Evolutionary conservation across 345 rosid species (phyloP), one percentile per base, ranked within the genome.

Genomic region (Isatis tinctoria): DNA sequence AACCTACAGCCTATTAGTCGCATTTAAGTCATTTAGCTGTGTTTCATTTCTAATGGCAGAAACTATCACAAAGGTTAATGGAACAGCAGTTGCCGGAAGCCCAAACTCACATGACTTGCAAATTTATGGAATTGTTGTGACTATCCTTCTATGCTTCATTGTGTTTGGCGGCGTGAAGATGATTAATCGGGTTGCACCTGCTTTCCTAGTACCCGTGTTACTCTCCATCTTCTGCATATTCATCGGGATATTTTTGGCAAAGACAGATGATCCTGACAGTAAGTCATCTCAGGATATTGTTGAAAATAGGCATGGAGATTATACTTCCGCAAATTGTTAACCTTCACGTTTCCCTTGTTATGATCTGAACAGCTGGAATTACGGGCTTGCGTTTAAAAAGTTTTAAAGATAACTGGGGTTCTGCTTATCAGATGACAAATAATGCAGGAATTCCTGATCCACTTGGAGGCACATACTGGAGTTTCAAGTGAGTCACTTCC

Each of bases 141-240:
- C 99, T 35, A 81, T 96, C 74, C 51, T 92, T 72, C 82, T 96
- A 33, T 89, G 97, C 90, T 85, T 96, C 84, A 88, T 96, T 77
- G 99, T 96, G 75, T 96, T 96, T 81, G 98, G 99, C 61, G 99
- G 98, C 8, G 99, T 92, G 82, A 96, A 92, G 87, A 92, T 92
- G 81, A 96, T 96, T 85, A 96, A 96, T 74, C 88, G 98, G 68
- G 99, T 96, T 80, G 98, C 99, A 37, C 99, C 99, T 56, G 93
- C 98, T 79, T 92, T 96, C 80, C 97, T 96, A 37, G 40, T 96
- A 72, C 97, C 99, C 47, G 99, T 96, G 70, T 71, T 92, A 58
- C 77, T 96, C 78, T 96, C 99, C 0, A 65, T 96, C 65, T 79
- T 88, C 82, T 90, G 99, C 90, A 96, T 96, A 80, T 92, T 92